Conservation (phyloP, 768 basidiomycete genomes). For the Zangia roseola region DNA sequence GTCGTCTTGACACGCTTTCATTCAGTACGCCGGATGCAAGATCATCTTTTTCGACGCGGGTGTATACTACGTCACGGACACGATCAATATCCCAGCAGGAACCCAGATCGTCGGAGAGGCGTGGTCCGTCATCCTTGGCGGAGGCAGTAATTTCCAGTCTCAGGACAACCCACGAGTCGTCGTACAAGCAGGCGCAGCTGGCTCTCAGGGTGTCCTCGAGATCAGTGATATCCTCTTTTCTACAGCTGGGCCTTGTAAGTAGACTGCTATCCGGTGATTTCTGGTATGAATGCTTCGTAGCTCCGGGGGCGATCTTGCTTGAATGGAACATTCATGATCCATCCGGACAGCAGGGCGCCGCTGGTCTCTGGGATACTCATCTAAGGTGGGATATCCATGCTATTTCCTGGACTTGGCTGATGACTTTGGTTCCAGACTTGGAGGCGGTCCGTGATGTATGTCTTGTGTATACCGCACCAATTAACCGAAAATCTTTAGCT, state of each 20-base stretch:
- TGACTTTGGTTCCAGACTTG: conserved; percentile 15
- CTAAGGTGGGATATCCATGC: conserved; percentile 25
- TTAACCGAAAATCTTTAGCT: conserved; percentile 31
- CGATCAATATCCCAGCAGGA: conserved; percentile 49
- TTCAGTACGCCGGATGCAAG: conserved; percentile 65
- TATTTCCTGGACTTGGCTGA: not conserved
- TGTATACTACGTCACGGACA: conserved; percentile 46
- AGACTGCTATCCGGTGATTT: not conserved
- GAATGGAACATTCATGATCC: conserved; percentile 65
- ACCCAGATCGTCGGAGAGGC: conserved; percentile 49
- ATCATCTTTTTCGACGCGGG: conserved; percentile 82
- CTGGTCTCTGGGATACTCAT: conserved; percentile 52
- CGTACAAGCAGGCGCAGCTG: conserved; percentile 42
- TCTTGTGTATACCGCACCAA: not conserved
- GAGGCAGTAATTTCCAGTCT: conserved; percentile 43
- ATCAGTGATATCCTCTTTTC: conserved; percentile 65
- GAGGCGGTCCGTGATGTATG: conserved; percentile 21
- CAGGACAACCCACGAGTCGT: conserved; percentile 38
- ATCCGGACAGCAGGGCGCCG: conserved; percentile 47
- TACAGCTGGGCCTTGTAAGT: conserved; percentile 47
- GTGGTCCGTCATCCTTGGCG: conserved; percentile 47
- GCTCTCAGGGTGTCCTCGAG: conserved; percentile 53
- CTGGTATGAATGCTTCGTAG: conserved; percentile 9
- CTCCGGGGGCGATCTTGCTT: conserved; percentile 45
- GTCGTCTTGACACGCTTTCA: not conserved